Percentiles rank a stretch among this genome's conserved stretches.
These are phyloP conservation scores for Ophiostoma novo-ulmi DNA, from an alignment of 2,329 filamentous ascomycete species.

Conservation along the genomic window DNA sequence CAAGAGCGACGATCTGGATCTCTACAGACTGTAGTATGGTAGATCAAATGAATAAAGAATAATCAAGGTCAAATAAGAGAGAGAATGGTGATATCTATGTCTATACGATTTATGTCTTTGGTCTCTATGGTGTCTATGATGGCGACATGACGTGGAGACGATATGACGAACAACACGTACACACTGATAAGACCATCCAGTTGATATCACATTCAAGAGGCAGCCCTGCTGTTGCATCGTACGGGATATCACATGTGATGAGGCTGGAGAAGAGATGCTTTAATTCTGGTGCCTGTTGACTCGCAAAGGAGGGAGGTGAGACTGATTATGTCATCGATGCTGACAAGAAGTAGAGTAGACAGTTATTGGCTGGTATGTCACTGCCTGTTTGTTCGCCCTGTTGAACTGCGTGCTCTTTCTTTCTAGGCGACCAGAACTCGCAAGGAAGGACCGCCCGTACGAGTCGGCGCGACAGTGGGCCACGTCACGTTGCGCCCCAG, in stretches of 20 bases:
- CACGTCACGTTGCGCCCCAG: slow-evolving; percentile 4
- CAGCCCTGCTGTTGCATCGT: no score
- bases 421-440: not conserved
- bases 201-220: no score
- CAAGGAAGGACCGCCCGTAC: not conserved
- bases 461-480: not conserved
- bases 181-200: no score
- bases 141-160: no score
- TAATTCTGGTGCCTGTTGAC: not conserved
- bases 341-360: not conserved
- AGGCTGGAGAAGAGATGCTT: not conserved
- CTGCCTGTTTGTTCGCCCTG: not conserved
- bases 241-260: no score
- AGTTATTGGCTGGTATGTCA: not conserved
- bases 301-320: not conserved
- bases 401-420: not conserved
- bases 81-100: no score
- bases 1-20: slow-evolving; percentile 29
- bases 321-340: not conserved
- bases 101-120: no score
- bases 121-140: no score
- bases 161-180: no score
- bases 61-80: not conserved
- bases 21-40: slow-evolving; percentile 19
- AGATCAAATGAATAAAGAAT: not conserved